Base-by-base conservation (phyloP, 2,329 filamentous ascomycete species). In the Stromatinia cepivora region DNA sequence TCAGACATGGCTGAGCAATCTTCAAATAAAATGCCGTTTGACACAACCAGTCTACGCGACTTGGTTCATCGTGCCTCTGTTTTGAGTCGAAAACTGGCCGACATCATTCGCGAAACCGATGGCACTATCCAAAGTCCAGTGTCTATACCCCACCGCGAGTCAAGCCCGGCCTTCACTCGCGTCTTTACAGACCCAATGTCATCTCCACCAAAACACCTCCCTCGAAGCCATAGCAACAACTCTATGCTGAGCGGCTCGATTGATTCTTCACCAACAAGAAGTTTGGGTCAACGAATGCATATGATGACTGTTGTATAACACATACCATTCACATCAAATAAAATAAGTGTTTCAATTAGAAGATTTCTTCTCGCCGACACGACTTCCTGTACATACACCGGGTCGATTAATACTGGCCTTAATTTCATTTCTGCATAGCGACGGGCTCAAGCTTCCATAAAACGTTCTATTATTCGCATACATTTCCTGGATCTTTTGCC, bases 31-130 rank as follows among this genome's bases (percentile, higher is more conserved):
- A 84, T 90, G 75, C 88, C 89, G 70, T 90, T 90, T 72, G 88
- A 90, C 76, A 90, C 88, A 7, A 89, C 89, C 72, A 90, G 87
- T 77, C 82, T 90, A n/a, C 87, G 87, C 74, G 86, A 88, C 75
- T 80, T 90, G 66, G 88, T 90, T 50, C 87, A 87, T 76, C 83
- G 87, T 70, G 88, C 88, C 1, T 84, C 85, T 39, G 85, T 86
- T 68, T 79, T 90, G 46, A 84, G 85, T 39, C 87, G 89, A 72
- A 81, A 82, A 5, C 79, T 90, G 31, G 87, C 87, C 0, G 87
- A 90, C 67, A 78, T 87, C 7, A 82, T 90, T 59, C 86, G 88
- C 61, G 83, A 82, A 65, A 85, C 84, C 52, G 88, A 90, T 74
- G 74, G 86, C 39, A 81, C 87, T 63, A 85, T 85, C 0, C 82